Percentiles rank a stretch among this genome's conserved stretches.
Conservation (phyloP, 176 grass and related monocot species). For the Zea mays region Zm-B73-REFERENCE-NAM-5.0 NC_050105.1:86472501-86473000, state of each 20-base stretch:
- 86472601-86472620: background rate
- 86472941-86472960: background rate
- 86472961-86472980: background rate
- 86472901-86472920: background rate
- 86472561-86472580: background rate
- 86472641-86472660: background rate
- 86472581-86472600: background rate
- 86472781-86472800: background rate
- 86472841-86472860: background rate
- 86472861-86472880: background rate
- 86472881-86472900: background rate
- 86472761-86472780: background rate
- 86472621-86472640: background rate
- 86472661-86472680: background rate
- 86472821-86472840: background rate
- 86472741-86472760: background rate
- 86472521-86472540: background rate
- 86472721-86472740: background rate
- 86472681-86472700: background rate
- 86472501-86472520: background rate
- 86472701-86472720: background rate
- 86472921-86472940: background rate
- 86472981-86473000: background rate
- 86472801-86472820: background rate
- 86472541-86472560: background rate